A percentile compares a stretch with the other conserved stretches of the same genome.
phyloP scores from a whole-genome alignment of 495 filamentous ascomycete genomes.

The Neurospora pannonica region DNA sequence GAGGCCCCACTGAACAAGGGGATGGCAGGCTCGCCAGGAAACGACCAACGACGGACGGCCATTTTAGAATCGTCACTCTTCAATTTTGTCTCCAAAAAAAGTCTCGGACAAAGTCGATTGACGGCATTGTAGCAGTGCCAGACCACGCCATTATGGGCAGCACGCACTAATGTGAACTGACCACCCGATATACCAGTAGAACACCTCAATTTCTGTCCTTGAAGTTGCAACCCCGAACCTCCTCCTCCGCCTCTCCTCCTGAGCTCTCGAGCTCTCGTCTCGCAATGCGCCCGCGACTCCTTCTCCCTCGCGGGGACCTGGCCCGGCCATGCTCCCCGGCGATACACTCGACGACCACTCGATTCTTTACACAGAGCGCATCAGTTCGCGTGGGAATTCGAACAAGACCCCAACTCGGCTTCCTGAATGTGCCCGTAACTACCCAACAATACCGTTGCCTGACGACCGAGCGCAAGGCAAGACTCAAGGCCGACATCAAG shows the following conservation, averaged over 20 bases:
- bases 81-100: background rate
- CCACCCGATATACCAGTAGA: background rate
- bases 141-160: background rate
- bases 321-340: background rate
- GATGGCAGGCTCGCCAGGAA: background rate
- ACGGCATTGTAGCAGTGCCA: background rate
- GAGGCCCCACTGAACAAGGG: background rate
- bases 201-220: background rate
- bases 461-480: slow-evolving; percentile 63
- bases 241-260: background rate
- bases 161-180: background rate
- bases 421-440: slow-evolving; percentile 46
- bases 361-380: slow-evolving; percentile 20
- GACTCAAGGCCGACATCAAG: slow-evolving; percentile 54
- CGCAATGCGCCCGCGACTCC: slow-evolving; percentile 18
- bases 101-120: background rate
- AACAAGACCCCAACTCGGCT: slow-evolving; percentile 68
- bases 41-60: background rate
- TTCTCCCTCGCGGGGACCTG: slow-evolving; percentile 13
- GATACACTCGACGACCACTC: slow-evolving; percentile 1
- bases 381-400: slow-evolving; percentile 8
- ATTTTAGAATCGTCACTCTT: background rate
- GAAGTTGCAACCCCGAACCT: background rate
- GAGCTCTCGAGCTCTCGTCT: background rate
- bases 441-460: slow-evolving; percentile 49